These are phyloP conservation scores for Parastagonospora nodorum DNA, from an alignment of 2,329 filamentous ascomycete species.

Conservation along the genomic window DNA sequence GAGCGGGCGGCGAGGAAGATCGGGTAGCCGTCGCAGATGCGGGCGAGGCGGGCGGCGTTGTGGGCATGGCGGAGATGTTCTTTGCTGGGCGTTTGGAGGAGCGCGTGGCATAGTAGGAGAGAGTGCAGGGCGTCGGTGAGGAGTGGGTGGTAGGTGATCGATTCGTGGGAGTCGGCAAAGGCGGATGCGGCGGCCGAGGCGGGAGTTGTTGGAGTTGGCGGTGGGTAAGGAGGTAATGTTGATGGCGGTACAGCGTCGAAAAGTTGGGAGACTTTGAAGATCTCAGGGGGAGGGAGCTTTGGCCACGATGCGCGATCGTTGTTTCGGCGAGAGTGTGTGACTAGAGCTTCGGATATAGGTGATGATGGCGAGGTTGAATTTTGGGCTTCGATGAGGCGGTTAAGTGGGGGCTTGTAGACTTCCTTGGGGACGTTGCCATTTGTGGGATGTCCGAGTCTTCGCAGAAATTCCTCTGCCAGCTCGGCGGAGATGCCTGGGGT, in stretches of 20 bases:
- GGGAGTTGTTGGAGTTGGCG: constrained; percentile 36
- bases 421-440: constrained; percentile 16
- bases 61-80: constrained; percentile 80
- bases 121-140: constrained; percentile 79
- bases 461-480: constrained; percentile 60
- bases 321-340: constrained; percentile 45
- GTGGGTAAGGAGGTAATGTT: constrained; percentile 70
- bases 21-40: constrained; percentile 78
- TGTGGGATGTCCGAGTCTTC: constrained; percentile 28
- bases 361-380: constrained; percentile 18
- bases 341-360: constrained; percentile 49
- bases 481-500: constrained; percentile 70
- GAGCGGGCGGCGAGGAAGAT: constrained; percentile 76
- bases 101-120: constrained; percentile 76
- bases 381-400: constrained; percentile 32
- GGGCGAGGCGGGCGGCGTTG: constrained; percentile 76
- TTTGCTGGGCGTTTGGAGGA: constrained; percentile 77
- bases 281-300: constrained; percentile 54
- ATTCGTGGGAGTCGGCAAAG: constrained; percentile 60
- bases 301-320: constrained; percentile 49
- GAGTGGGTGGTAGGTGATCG: constrained; percentile 79
- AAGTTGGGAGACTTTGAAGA: constrained; percentile 66
- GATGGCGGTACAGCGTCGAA: constrained; percentile 71
- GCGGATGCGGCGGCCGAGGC: constrained; percentile 42
- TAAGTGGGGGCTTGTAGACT: constrained; percentile 17